phyloP scores from a whole-genome alignment of 2,329 filamentous ascomycete genomes.

The Cercospora janseana region DNA sequence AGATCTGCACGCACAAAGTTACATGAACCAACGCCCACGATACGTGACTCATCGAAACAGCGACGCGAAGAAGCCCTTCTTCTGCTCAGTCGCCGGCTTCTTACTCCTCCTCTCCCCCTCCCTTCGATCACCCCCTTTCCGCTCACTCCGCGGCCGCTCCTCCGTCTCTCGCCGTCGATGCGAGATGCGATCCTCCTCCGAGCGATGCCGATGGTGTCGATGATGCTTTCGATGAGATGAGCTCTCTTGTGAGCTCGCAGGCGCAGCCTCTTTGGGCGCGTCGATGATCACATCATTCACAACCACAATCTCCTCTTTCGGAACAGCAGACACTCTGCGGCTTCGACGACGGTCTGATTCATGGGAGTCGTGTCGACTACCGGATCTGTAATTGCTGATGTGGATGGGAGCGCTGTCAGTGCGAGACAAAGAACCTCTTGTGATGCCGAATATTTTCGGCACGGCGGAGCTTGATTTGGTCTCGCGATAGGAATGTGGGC shows the following conservation, averaged over 20 bases:
- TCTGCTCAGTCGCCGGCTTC: conserved; percentile 15
- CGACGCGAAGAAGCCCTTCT: conserved; percentile 18
- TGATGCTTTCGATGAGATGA: conserved; percentile 18
- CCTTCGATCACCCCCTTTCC: conserved; percentile 7
- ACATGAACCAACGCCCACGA: too few relatives aligned
- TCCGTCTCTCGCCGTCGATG: conserved; percentile 12
- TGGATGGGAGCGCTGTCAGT: conserved; percentile 14
- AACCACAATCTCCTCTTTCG: conserved; percentile 13
- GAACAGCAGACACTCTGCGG: neutral
- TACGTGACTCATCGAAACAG: conserved; percentile 15
- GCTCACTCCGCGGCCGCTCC: conserved; percentile 12
- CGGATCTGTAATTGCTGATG: conserved; percentile 14
- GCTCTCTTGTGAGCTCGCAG: conserved; percentile 15
- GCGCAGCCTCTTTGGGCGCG: conserved; percentile 2
- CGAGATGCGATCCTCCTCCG: conserved; percentile 3
- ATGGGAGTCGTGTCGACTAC: neutral
- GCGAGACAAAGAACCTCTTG: conserved; percentile 11
- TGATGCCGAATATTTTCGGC: conserved; percentile 12
- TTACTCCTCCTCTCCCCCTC: conserved; percentile 17
- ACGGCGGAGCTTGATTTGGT: conserved; percentile 15
- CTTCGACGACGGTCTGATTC: conserved; percentile 6
- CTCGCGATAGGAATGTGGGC: conserved; percentile 16
- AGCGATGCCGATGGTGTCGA: conserved; percentile 17
- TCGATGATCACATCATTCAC: conserved; percentile 10
- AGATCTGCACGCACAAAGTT: too few relatives aligned